These are phyloP conservation scores for Coemansia aciculifera DNA, from an alignment of 192 early-diverging fungal species.

Conservation along the genomic window DNA sequence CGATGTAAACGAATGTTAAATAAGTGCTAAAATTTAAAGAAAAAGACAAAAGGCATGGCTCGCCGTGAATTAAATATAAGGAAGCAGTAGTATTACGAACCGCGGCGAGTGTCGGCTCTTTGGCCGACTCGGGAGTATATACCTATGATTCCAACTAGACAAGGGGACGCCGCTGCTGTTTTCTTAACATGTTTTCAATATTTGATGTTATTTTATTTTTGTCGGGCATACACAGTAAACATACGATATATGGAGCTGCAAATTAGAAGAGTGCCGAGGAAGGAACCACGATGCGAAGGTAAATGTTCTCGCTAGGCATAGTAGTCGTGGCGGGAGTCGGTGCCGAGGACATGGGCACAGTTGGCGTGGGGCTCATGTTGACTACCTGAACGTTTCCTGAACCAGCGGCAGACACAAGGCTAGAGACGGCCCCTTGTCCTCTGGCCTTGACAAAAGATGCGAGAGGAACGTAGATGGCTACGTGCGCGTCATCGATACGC, in stretches of 20 bases:
- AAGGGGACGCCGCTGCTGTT: no score
- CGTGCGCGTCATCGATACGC: constrained; percentile 23
- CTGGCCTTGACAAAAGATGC: constrained; percentile 30
- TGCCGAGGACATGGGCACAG: constrained; percentile 27
- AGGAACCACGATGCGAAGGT: constrained; percentile 37
- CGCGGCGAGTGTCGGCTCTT: background rate
- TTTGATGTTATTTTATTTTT: background rate
- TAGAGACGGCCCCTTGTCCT: constrained; percentile 20
- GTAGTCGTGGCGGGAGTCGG: constrained; percentile 28
- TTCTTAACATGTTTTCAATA: no score
- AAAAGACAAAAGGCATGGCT: background rate
- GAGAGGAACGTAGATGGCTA: constrained; percentile 42
- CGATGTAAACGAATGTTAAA: background rate
- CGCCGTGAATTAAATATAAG: no score
- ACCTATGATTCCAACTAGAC: background rate
- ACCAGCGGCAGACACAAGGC: constrained; percentile 25
- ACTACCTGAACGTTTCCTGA: constrained; percentile 26
- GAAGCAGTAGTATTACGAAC: background rate
- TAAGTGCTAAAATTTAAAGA: background rate
- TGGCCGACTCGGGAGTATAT: background rate
- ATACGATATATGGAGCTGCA: background rate
- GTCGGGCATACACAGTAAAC: background rate
- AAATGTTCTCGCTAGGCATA: constrained; percentile 20
- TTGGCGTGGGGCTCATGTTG: constrained; percentile 29
- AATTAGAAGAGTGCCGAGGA: constrained; percentile 12